Evolutionary conservation across 768 basidiomycete genomes (phyloP).

Genomic region (Rubroboletus satanas): DNA sequence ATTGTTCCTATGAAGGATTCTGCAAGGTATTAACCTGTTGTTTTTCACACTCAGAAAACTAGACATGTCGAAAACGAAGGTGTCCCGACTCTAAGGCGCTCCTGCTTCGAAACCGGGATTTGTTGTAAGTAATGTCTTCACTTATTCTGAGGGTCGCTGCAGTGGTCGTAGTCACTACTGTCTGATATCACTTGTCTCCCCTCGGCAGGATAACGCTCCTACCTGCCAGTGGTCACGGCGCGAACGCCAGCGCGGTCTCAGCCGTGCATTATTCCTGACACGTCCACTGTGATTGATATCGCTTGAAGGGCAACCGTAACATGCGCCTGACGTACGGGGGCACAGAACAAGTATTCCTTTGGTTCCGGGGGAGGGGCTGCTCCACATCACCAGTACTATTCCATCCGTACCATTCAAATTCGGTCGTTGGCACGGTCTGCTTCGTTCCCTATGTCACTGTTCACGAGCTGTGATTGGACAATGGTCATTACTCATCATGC

Average conservation of each 20-base stretch:
- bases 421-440: neutral
- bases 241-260: neutral
- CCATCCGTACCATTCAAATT: neutral
- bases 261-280: neutral
- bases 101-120: neutral
- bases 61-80: neutral
- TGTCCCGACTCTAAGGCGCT: neutral
- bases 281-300: neutral
- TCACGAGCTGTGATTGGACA: neutral
- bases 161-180: neutral
- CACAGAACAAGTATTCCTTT: neutral
- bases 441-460: neutral
- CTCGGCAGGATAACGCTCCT: neutral
- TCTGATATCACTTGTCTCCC: neutral
- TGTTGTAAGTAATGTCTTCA: neutral
- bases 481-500: conserved; percentile 18
- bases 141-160: neutral
- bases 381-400: neutral
- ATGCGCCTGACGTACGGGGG: neutral
- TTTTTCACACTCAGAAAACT: neutral
- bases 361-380: neutral
- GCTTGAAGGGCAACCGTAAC: neutral
- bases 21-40: neutral
- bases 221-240: neutral
- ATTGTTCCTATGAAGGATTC: neutral